These are phyloP conservation scores for Catharanthus roseus DNA, from an alignment of 257 asterid genomes.

Conservation along the genomic window DNA sequence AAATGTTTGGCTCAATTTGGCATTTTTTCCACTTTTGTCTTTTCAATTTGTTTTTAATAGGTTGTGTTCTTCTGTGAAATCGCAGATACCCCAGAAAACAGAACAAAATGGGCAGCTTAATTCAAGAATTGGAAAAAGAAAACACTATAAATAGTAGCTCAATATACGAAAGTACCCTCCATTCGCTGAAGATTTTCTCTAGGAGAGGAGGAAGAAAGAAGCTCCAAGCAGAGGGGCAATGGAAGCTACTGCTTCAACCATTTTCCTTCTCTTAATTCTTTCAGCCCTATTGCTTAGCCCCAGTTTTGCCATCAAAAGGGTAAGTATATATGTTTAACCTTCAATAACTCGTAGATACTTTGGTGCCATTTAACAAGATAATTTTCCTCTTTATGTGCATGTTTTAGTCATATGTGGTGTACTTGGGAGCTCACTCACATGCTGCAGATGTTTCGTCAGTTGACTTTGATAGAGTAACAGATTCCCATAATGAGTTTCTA, in stretches of 20 bases:
- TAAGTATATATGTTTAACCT: slow-evolving; percentile 20
- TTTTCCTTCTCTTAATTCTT: slow-evolving; percentile 43
- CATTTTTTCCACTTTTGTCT: no score
- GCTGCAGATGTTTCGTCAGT: slow-evolving; percentile 41
- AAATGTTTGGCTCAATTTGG: background rate
- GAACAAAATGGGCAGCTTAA: background rate
- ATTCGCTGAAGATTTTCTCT: no score
- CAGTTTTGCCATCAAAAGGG: slow-evolving; percentile 75
- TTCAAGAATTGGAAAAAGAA: background rate
- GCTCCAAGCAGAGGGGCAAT: slow-evolving; percentile 28
- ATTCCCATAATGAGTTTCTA: slow-evolving; percentile 68
- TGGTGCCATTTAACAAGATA: background rate
- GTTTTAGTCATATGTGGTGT: slow-evolving; percentile 72
- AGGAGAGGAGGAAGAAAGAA: background rate
- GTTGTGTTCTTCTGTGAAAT: background rate
- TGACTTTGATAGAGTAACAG: slow-evolving; percentile 55
- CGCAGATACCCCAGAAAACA: background rate
- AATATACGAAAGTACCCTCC: background rate
- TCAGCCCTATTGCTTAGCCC: slow-evolving; percentile 46
- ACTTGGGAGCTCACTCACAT: slow-evolving; percentile 86
- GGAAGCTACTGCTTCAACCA: slow-evolving; percentile 35
- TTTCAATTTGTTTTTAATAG: no score
- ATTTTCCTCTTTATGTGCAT: background rate
- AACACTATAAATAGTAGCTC: slow-evolving; percentile 9
- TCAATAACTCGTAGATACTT: slow-evolving; percentile 8